These are phyloP conservation scores for Pichia kluyveri DNA, from an alignment of 805 yeast species.

Conservation along the genomic window DNA sequence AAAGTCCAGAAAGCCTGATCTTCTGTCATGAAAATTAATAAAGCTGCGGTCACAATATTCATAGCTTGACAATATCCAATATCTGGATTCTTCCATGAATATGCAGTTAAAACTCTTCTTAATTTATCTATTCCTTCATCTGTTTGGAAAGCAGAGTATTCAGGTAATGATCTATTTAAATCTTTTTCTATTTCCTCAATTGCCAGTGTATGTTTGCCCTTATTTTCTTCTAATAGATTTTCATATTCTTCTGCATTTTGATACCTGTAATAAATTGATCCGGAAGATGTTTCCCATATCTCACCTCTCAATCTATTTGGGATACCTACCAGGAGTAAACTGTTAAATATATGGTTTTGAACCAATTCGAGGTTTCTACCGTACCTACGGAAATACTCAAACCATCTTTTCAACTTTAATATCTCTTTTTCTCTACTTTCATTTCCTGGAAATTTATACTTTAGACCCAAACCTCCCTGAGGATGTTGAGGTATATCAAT, in stretches of 20 bases:
- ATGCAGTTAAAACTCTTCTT: constrained; percentile 84
- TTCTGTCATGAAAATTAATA: constrained; percentile 80
- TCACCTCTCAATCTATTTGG: constrained; percentile 96
- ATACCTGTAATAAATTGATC: constrained; percentile 69
- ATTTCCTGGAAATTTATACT: constrained; percentile 85
- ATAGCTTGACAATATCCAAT: constrained; percentile 98
- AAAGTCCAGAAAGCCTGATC: constrained; percentile 97
- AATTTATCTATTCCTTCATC: constrained; percentile 78
- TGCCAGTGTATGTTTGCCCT: constrained; percentile 64
- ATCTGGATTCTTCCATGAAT: constrained; percentile 94
- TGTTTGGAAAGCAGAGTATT: constrained; percentile 87
- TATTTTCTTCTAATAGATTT: constrained; percentile 48
- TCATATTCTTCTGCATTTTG: constrained; percentile 53
- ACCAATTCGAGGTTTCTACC: constrained; percentile 79
- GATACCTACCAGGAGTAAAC: constrained; percentile 79
- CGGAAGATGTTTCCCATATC: constrained; percentile 88
- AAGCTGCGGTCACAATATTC: constrained; percentile 84
- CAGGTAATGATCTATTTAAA: constrained; percentile 88
- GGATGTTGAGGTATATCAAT: constrained; percentile 48
- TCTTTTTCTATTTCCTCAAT: constrained; percentile 96
- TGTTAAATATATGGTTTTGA: constrained; percentile 68
- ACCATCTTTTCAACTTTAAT: constrained; percentile 86
- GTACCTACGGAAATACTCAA: constrained; percentile 73
- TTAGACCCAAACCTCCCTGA: constrained; percentile 78
- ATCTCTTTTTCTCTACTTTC: constrained; percentile 46